Evolutionary conservation across 345 rosid species (phyloP).

Genomic region (Eucalyptus fibrosa): DNA sequence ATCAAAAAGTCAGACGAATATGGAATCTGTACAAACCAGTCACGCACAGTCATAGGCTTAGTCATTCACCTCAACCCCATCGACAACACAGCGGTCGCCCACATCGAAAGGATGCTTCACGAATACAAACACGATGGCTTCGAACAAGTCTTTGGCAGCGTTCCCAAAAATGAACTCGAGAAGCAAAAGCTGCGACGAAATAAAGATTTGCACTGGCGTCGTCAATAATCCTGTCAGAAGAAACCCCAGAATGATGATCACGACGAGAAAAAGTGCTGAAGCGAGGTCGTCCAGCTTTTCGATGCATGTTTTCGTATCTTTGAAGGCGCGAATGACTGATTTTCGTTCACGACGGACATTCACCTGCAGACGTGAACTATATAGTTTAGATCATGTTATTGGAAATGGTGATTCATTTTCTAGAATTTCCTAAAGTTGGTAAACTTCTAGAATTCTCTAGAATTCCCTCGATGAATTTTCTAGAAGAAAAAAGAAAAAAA

Average conservation of each 20-base stretch:
- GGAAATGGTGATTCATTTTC: too few relatives aligned
- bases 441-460: too few relatives aligned
- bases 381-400: neutral
- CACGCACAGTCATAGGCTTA: neutral
- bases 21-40: too few relatives aligned
- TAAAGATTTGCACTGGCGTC: slow-evolving; percentile 29
- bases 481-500: too few relatives aligned
- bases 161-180: slow-evolving; percentile 38
- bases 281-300: slow-evolving; percentile 37
- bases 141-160: slow-evolving; percentile 34
- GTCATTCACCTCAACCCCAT: slow-evolving; percentile 51
- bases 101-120: slow-evolving; percentile 72
- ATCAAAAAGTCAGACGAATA: too few relatives aligned
- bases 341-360: slow-evolving; percentile 38
- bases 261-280: slow-evolving; percentile 13
- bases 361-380: slow-evolving; percentile 7
- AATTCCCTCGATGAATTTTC: too few relatives aligned
- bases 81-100: slow-evolving; percentile 59
- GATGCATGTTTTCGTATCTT: slow-evolving; percentile 39
- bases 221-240: slow-evolving; percentile 42
- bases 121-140: slow-evolving; percentile 62
- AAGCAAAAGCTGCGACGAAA: slow-evolving; percentile 47
- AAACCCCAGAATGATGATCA: slow-evolving; percentile 20
- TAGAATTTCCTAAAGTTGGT: too few relatives aligned
- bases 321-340: slow-evolving; percentile 28